Percentiles rank a stretch among this genome's conserved stretches.
Evolutionary conservation across 257 asterid genomes (phyloP).

Genomic region (Catharanthus roseus): DNA sequence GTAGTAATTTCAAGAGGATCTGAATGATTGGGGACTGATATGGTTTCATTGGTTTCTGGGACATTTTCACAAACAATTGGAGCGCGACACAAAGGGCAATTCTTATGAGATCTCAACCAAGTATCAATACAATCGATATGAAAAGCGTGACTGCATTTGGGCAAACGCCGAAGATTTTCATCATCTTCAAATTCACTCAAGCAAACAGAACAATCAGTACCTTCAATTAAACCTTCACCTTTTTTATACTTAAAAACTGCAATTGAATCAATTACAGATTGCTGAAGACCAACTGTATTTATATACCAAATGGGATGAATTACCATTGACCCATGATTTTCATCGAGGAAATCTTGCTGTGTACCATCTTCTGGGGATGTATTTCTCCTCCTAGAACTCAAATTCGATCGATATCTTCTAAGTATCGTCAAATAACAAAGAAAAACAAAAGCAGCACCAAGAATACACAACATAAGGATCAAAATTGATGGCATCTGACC

Average conservation of each 20-base stretch:
- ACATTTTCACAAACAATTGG: constrained; percentile 26
- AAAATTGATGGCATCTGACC: constrained; percentile 31
- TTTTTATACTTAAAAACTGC: constrained; percentile 37
- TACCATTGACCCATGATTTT: constrained; percentile 34
- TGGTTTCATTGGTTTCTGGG: background rate
- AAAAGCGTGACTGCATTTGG: constrained; percentile 82
- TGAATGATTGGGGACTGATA: background rate
- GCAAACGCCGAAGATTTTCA: constrained; percentile 67
- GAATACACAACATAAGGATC: constrained; percentile 48
- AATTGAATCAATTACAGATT: constrained; percentile 56
- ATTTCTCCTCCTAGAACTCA: constrained; percentile 20
- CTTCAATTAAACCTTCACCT: constrained; percentile 39
- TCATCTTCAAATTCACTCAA: constrained; percentile 60
- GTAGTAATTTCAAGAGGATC: constrained; percentile 14
- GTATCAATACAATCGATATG: constrained; percentile 66
- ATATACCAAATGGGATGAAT: constrained; percentile 71
- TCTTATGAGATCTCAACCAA: constrained; percentile 72
- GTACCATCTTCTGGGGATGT: constrained; percentile 2
- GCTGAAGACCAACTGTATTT: constrained; percentile 52
- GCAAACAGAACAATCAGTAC: constrained; percentile 68
- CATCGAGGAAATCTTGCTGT: constrained; percentile 33
- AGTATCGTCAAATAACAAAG: constrained; percentile 40
- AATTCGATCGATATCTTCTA: constrained; percentile 31
- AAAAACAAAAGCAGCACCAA: constrained; percentile 39
- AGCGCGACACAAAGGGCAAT: constrained; percentile 79